Evolutionary conservation across 371 early-diverging fungal species (phyloP), one percentile per base, ranked within the genome.

Genomic region (Mortierella sp.): DNA sequence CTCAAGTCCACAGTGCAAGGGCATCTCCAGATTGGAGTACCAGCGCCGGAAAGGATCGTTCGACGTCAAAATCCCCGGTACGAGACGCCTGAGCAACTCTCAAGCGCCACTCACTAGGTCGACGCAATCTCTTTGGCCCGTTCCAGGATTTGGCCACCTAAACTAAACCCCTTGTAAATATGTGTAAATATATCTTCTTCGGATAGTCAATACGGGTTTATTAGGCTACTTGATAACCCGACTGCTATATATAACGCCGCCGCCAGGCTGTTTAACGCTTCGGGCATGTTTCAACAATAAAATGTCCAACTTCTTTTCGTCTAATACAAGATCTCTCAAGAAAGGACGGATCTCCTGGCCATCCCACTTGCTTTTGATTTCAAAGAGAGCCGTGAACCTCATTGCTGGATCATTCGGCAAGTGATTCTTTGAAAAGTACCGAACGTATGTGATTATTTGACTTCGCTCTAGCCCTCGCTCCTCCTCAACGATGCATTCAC

Each of bases 361-460:
- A 9, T 84, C 78, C 91, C 91, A 91, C 22, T 85, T 75, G 14
- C 68, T 70, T 37, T 89, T 88, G 72, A 84, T 80, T 45, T 85
- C 78, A 70, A 91, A 91, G 11, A 91, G 65, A 0, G 86, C 77
- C 6, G 86, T 83, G 65, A 91, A 91, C 5, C 91, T 84, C 18
- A 83, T 75, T 0, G 87, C 84, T 3, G 89, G 86, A n/a, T 90
- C 87, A 20, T 76, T 75, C 1, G 91, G 83, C n/a, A 91, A 68
- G 32, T 86, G 86, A 5, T 67, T 58, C 1, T 84, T 75, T 8
- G 91, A 87, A 51, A 89, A 88, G 59, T 89, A 87, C 11, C 86
- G 84, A 30, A 91, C 70, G 37, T 84, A 85, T 4, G 60, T 68
- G 30, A 84, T 76, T 11, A 62, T 55, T 64, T 66, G 73, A n/a